Base-by-base conservation (phyloP, 768 basidiomycete genomes). In the Auricularia auricula-judae region DNA sequence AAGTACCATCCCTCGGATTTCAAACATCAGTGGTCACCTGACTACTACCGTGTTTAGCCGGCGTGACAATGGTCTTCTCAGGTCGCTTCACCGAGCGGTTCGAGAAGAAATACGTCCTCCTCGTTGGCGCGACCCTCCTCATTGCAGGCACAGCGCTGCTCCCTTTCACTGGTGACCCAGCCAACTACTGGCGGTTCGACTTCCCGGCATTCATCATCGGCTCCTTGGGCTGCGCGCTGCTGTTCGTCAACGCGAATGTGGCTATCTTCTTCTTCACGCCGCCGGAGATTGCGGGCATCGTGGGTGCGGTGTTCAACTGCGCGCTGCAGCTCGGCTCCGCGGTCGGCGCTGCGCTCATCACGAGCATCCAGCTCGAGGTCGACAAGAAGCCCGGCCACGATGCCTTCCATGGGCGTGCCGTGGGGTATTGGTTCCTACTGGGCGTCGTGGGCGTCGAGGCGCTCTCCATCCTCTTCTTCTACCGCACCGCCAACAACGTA, bases 221-320 rank as follows among this genome's bases (percentile, higher is more conserved):
- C 18, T 76, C 79, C 14, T 72, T 75, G 11, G 84, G 83, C 10
- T 71, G 74, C 3, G 79, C 78, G 71, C 68, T 83, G 61, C 71
- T 75, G 10, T 84, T 76, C 66, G 78, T 75, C 18, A 81, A 81
- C 63, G 76, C 80, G 1, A 83, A 81, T 67, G 80, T 84, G 58
- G 81, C 81, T 18, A 76, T 84, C 47, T 78, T 85, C 71, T 77
- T 75, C 64, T 76, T 76, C 43, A 78, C 77, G 3, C 82, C 82
- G 3, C 65, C 79, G 4, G 74, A 75, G 21, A 78, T 81, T 69
- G 76, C 82, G 3, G 84, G 84, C 51, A 80, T 79, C 5, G 77
- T 83, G 12, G 81, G 82, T 21, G 84, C 84, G 18, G 79, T 85
- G 42, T 83, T 83, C 74, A 82, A 82, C 64, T 76, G 78, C 33